Evolutionary conservation across 306 rosid species (phyloP), one percentile per base, ranked within the genome.

Genomic region (Gastrolobium villosum): DNA sequence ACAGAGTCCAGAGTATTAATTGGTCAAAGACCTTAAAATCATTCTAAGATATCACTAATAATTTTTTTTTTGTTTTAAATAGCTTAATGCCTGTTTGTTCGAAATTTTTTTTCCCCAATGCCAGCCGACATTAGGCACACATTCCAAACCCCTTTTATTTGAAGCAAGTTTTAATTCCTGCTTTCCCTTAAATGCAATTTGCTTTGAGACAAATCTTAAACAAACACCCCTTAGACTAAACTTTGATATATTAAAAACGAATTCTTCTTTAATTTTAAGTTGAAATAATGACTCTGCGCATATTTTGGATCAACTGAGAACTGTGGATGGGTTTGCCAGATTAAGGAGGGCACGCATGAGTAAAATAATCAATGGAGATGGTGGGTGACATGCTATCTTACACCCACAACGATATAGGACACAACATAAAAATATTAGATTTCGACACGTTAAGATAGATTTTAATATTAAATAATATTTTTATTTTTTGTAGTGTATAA

Each of bases 341-440:
- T 20, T 1, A 20, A 35, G 39, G 55, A n/a, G 56, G 68, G 65
- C 31, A 57, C 50, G 52, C 55, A 73, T 7, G 44, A 34, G 69
- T 60, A 45, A 75, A 53, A 65, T 30, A 44, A 20, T 20, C 1
- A 66, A 71, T 69, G 81, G 78, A 31, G 41, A 55, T 40, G 81
- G 85, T 76, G 56, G 66, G 70, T 35, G 46, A 57, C 35, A n/a
- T n/a, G n/a, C n/a, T n/a, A n/a, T n/a, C n/a, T n/a, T n/a, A n/a
- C n/a, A n/a, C n/a, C n/a, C n/a, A n/a, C n/a, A n/a, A n/a, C n/a
- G n/a, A n/a, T n/a, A n/a, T n/a, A n/a, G n/a, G n/a, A n/a, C n/a
- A n/a, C n/a, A n/a, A n/a, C n/a, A n/a, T n/a, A n/a, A n/a, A n/a
- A n/a, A n/a, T n/a, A n/a, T n/a, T n/a, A n/a, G n/a, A n/a, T n/a